Evolutionary conservation across 768 basidiomycete genomes (phyloP), one percentile per base, ranked within the genome.

Genomic region (Lactarius deliciosus): DNA sequence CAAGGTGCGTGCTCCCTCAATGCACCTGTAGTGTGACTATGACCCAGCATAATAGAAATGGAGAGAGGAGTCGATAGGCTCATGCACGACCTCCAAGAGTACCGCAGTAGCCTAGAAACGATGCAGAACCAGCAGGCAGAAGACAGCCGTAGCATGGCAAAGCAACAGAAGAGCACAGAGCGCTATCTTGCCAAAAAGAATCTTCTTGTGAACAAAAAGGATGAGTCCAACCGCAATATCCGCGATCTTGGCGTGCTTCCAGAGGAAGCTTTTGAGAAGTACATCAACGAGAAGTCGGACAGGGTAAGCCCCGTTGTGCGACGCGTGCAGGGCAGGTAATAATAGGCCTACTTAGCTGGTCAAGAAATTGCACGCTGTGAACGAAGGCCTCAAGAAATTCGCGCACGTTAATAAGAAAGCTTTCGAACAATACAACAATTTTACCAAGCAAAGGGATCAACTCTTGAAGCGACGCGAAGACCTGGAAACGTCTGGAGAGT

Each of bases 341-440:
- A 22, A 47, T 38, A 15, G 5, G 50, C 41, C 64, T 22, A 28
- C 36, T 22, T 72, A 99, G 96, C 82, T 99, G 55, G 86, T 96
- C 73, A 96, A 94, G 78, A 91, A 91, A 70, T 82, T 99, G n/a
- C 95, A 96, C 71, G 81, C 83, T 16, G 89, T 95, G 68, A 97
- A 98, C 73, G 96, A 98, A 73, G 85, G 87, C 32, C 80, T 99
- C 72, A 96, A 97, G 76, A 96, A 95, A 76, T 99, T 96, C 73
- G 92, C 94, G 0, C 95, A 98, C 74, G 96, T 98, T 68, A 99
- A 99, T 82, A 99, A 99, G 82, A 98, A 98, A 74, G 97, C 96
- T 1, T 96, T 96, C 74, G 97, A 99, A 75, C 96, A 98, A 76
- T 98, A 97, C 80, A 92, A 86, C 75, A 96, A 94, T 75, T 98